Evolutionary conservation across 2,329 filamentous ascomycete genomes (phyloP).

Genomic region (Phyllosticta citribraziliensis): DNA sequence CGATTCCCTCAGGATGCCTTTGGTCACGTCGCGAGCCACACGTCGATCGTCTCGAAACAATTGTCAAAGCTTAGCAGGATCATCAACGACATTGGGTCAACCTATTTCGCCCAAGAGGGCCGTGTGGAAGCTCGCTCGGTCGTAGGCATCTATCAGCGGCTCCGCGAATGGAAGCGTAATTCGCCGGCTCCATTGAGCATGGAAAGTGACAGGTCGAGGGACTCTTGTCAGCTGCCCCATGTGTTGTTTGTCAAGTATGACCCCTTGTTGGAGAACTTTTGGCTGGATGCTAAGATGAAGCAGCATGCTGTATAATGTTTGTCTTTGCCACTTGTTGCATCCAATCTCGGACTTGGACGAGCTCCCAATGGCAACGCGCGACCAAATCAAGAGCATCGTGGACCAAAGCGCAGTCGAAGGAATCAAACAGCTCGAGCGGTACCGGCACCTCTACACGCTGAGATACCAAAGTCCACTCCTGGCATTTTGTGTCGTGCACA

Average conservation of each 20-base stretch:
- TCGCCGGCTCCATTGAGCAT: slow-evolving; percentile 14
- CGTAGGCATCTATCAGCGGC: slow-evolving; percentile 14
- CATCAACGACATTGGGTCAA: slow-evolving; percentile 15
- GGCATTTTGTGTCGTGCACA: slow-evolving; percentile 18
- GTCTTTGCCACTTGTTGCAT: slow-evolving; percentile 18
- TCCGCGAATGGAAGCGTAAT: slow-evolving; percentile 15
- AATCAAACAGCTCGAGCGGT: slow-evolving; percentile 14
- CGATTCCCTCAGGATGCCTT: slow-evolving; percentile 15
- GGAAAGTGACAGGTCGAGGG: slow-evolving; percentile 6
- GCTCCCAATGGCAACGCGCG: slow-evolving; percentile 11
- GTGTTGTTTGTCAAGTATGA: slow-evolving; percentile 20
- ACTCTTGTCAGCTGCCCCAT: slow-evolving; percentile 15
- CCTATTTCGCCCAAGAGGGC: slow-evolving; percentile 17
- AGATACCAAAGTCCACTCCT: slow-evolving; percentile 18
- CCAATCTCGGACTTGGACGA: slow-evolving; percentile 15
- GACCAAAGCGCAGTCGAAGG: slow-evolving; percentile 15
- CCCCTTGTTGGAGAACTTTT: neutral
- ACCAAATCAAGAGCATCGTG: slow-evolving; percentile 14
- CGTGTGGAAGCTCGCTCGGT: slow-evolving; percentile 14
- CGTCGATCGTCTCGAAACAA: slow-evolving; percentile 15
- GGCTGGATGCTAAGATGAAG: neutral
- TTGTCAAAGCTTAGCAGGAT: slow-evolving; percentile 16
- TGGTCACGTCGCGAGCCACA: slow-evolving; percentile 14
- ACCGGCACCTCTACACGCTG: slow-evolving; percentile 14
- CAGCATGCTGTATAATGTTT: slow-evolving; percentile 19